A percentile compares a stretch with the other conserved stretches of the same genome.
These are phyloP conservation scores for Aegilops tauschii DNA, from an alignment of 176 grass and related monocot genomes.

Conservation along the genomic window DNA sequence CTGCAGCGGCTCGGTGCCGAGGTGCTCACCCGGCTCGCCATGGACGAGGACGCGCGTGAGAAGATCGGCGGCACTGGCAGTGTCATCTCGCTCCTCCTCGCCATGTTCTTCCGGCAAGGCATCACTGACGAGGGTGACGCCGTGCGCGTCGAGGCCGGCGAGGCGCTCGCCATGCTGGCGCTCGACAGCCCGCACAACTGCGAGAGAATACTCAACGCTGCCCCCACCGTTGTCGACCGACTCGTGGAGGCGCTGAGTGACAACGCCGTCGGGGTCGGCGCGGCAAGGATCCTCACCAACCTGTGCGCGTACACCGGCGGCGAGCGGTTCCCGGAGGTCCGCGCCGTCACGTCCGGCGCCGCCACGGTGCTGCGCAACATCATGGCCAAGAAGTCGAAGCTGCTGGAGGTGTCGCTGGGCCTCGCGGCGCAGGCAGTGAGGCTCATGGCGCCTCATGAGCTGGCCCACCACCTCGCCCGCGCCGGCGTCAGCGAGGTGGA, in stretches of 20 bases:
- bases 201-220: slow-evolving; percentile 40
- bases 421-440: slow-evolving; percentile 31
- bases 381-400: slow-evolving; percentile 11
- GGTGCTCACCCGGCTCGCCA: slow-evolving; percentile 63
- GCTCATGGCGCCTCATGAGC: slow-evolving; percentile 40
- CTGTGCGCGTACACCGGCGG: slow-evolving; percentile 44
- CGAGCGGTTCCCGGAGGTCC: slow-evolving; percentile 23
- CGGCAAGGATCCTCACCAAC: slow-evolving; percentile 61
- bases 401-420: slow-evolving; percentile 53
- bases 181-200: slow-evolving; percentile 70
- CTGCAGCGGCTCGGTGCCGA: slow-evolving; percentile 58
- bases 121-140: slow-evolving; percentile 9
- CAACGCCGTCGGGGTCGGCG: background rate
- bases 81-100: slow-evolving; percentile 57
- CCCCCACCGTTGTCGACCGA: slow-evolving; percentile 5
- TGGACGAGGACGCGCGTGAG: slow-evolving; percentile 64
- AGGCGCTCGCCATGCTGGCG: slow-evolving; percentile 78
- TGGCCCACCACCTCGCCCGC: slow-evolving; percentile 6
- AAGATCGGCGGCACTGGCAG: slow-evolving; percentile 65
- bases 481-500: slow-evolving; percentile 5
- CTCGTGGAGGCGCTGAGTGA: slow-evolving; percentile 47
- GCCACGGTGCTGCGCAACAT: slow-evolving; percentile 20
- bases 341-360: slow-evolving; percentile 30
- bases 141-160: slow-evolving; percentile 56
- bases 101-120: slow-evolving; percentile 40